Evolutionary conservation across 169 alveolate species (phyloP).

Genomic region (Eimeria tenella): DNA sequence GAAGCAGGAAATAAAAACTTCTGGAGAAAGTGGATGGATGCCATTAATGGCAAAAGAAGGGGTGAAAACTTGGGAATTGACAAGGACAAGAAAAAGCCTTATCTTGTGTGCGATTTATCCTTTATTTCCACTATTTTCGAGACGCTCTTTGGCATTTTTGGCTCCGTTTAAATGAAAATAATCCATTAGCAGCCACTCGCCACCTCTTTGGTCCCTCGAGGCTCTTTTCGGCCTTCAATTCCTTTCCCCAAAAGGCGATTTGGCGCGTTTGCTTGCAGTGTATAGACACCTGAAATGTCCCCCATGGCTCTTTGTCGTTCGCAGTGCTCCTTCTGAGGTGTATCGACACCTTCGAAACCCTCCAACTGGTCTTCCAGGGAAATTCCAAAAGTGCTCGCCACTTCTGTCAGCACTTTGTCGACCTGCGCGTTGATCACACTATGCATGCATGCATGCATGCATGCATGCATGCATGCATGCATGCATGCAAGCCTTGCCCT

Average conservation of each 20-base stretch:
- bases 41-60: neutral
- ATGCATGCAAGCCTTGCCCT: too few relatives aligned
- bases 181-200: too few relatives aligned
- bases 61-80: neutral
- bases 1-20: too few relatives aligned
- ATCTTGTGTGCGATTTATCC: neutral
- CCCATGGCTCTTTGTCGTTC: neutral
- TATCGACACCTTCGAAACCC: neutral
- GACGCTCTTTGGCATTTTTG: too few relatives aligned
- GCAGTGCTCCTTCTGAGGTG: neutral
- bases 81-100: neutral
- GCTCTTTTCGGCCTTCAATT: too few relatives aligned
- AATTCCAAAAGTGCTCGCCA: neutral
- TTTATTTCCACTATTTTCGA: too few relatives aligned
- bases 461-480: too few relatives aligned
- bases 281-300: neutral
- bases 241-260: neutral
- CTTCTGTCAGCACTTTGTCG: conserved; percentile 8
- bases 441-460: too few relatives aligned
- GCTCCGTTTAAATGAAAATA: too few relatives aligned
- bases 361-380: neutral
- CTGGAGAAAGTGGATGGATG: too few relatives aligned
- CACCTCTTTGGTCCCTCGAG: too few relatives aligned
- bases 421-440: neutral
- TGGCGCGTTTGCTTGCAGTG: neutral